These are phyloP conservation scores for Solanum okadae DNA, from an alignment of 257 asterid genomes.

Conservation along the genomic window DNA sequence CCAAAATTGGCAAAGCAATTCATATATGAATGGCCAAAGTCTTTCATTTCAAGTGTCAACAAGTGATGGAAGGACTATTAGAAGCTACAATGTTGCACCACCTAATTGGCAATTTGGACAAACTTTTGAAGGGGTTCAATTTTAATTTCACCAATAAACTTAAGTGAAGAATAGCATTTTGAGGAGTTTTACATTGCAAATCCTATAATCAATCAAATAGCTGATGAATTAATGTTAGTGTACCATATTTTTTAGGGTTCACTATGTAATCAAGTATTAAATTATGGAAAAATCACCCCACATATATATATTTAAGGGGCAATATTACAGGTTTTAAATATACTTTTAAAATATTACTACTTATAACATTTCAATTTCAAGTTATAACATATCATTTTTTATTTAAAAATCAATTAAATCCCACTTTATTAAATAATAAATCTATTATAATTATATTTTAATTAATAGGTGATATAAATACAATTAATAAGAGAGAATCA, in stretches of 20 bases:
- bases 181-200: neutral
- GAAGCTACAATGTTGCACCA: conserved; percentile 33
- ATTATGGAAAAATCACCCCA: neutral
- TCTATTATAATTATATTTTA: no score
- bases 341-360: no score
- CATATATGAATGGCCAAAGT: conserved; percentile 18
- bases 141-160: conserved; percentile 6
- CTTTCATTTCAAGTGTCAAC: conserved; percentile 26
- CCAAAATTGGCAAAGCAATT: conserved; percentile 64
- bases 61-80: conserved; percentile 43
- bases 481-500: no score
- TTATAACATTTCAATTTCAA: no score
- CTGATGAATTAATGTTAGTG: neutral
- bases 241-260: conserved; percentile 24
- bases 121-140: conserved; percentile 44
- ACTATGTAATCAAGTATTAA: conserved; percentile 19
- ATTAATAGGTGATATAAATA: no score
- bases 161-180: neutral
- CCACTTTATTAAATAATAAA: no score
- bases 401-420: no score
- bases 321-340: no score
- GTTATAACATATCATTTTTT: no score
- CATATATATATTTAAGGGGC: no score
- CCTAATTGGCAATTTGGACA: conserved; percentile 51
- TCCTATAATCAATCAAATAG: neutral